Percentiles rank a stretch among this genome's conserved stretches.
Evolutionary conservation across 2,329 filamentous ascomycete species (phyloP).

Genomic region (Scytalidium sp.): DNA sequence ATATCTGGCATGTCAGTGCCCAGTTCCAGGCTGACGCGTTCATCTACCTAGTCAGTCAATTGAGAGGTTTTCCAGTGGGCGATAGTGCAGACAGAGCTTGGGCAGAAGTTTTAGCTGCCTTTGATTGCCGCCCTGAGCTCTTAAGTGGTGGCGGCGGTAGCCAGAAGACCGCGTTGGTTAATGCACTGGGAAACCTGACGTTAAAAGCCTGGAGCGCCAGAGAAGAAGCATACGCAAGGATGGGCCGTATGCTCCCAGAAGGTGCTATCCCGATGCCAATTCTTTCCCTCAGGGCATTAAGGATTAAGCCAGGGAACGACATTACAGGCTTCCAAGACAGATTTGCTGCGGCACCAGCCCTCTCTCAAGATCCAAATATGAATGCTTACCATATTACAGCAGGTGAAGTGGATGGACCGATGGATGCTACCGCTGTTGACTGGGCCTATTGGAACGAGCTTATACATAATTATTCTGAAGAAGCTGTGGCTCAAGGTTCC

Average conservation of each 20-base stretch:
- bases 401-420: background rate
- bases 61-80: conserved; percentile 24
- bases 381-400: background rate
- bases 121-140: conserved; percentile 26
- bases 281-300: background rate
- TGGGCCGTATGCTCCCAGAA: background rate
- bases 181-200: conserved; percentile 24
- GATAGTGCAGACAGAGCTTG: conserved; percentile 27
- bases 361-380: background rate
- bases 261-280: conserved; percentile 1
- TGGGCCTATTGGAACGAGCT: conserved; percentile 9
- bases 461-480: conserved; percentile 1
- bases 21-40: conserved; percentile 33
- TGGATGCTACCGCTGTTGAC: conserved; percentile 5
- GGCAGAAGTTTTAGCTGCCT: conserved; percentile 24
- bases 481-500: background rate
- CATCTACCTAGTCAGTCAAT: conserved; percentile 31
- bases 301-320: background rate
- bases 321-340: background rate
- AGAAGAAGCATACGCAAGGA: conserved; percentile 15
- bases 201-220: conserved; percentile 26
- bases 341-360: background rate
- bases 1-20: conserved; percentile 30
- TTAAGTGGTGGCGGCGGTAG: conserved; percentile 16
- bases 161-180: conserved; percentile 22